A percentile compares a stretch with the other conserved stretches of the same genome.
These are phyloP conservation scores for Volutella citrinella DNA, from an alignment of 2,329 filamentous ascomycete species.

Conservation along the genomic window DNA sequence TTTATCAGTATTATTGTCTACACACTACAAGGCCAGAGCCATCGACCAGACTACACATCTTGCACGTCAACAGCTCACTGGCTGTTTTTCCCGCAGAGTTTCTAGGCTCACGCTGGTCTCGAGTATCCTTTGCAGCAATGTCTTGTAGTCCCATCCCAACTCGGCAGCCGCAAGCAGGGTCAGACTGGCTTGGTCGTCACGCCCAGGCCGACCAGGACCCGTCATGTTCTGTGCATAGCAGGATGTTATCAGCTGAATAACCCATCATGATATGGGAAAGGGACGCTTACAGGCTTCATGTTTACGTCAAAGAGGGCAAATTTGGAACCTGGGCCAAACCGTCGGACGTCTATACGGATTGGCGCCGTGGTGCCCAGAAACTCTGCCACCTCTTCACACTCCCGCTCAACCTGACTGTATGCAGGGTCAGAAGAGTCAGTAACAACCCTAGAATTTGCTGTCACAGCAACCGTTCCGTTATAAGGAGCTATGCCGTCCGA, in stretches of 20 bases:
- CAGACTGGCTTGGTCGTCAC: conserved; percentile 18
- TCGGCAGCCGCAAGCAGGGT: conserved; percentile 13
- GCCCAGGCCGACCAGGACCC: conserved; percentile 14
- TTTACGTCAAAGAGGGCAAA: conserved; percentile 52
- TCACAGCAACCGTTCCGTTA: too few relatives aligned
- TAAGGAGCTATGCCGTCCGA: too few relatives aligned
- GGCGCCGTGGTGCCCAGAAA: conserved; percentile 40
- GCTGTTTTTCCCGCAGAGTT: too few relatives aligned
- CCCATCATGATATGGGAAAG: too few relatives aligned
- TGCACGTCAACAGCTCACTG: too few relatives aligned
- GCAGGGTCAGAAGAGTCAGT: conserved; percentile 17
- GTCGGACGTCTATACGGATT: conserved; percentile 45
- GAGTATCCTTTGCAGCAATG: too few relatives aligned
- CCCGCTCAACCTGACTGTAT: conserved; percentile 25
- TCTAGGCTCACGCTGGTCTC: too few relatives aligned
- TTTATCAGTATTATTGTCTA: too few relatives aligned
- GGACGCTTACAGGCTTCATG: conserved; percentile 46
- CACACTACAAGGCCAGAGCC: too few relatives aligned
- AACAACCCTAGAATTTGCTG: conserved; percentile 42
- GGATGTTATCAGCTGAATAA: too few relatives aligned
- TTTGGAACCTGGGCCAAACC: conserved; percentile 29
- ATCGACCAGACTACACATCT: too few relatives aligned
- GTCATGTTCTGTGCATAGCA: conserved; percentile 16
- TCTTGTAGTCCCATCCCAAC: conserved; percentile 14
- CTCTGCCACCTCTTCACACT: conserved; percentile 39